Evolutionary conservation across 129 eudicot species (phyloP), one percentile per base, ranked within the genome.

Genomic region (Calendula officinalis): DNA sequence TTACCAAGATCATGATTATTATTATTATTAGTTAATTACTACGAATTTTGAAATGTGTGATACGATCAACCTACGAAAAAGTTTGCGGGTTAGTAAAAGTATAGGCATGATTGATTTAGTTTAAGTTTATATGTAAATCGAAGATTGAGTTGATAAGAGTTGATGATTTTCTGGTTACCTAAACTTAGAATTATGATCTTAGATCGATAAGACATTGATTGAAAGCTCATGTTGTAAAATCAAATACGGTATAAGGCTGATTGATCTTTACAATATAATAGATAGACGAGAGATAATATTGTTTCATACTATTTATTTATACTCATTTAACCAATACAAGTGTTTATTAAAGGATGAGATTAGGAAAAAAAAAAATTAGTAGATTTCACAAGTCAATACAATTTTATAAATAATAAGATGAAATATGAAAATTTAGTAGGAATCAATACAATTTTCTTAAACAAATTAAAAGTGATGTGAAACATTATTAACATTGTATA

Each of bases 1-100:
- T 71, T 87, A 47, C 95, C 95, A 37, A 71, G 64, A 66, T 81
- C 81, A 56, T 72, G 61, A 80, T 34, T 15, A 60, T 9, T 22
- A 60, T 9, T 22, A 35, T 30, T 43, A 34, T 22, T 15, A 54
- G 17, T 22, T 22, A 22, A 35, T 30, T 43, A 34, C 37, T 15
- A 54, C 16, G 43, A 40, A 37, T 48, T 62, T 56, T 37, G 14
- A 33, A 45, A 57, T 3, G 12, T 57, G 60, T 7, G 39, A 22
- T 38, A 9, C 8, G 27, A 58, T 33, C 60, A 64, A 64, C 69
- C 80, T 41, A 54, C 54, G 56, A 4, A 65, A 54, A 64, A 72
- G 36, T 8, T 47, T 60, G 64, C 22, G 60, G 57, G 74, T 58
- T 33, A 41, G 15, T 37, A 34, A 60, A 55, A 69, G 38, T 70